phyloP scores from a whole-genome alignment of 2,329 filamentous ascomycete species.

The Ceratocystiopsis brevicomis region DNA sequence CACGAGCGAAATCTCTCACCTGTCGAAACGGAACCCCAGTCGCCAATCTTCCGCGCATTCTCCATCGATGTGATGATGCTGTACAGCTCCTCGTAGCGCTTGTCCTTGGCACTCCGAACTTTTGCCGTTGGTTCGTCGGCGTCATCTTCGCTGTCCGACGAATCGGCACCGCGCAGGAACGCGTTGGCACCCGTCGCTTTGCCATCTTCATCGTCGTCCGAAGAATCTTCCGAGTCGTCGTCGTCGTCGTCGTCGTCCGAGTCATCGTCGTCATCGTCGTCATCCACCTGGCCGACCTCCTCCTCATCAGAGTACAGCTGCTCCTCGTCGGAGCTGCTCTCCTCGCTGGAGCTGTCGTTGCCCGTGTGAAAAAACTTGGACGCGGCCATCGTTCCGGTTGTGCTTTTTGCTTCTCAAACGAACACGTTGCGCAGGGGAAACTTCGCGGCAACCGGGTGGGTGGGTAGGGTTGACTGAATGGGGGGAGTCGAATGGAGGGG shows the following conservation, averaged over 20 bases:
- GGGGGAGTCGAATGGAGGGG: neutral
- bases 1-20: slow-evolving; percentile 32
- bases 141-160: slow-evolving; percentile 55
- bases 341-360: slow-evolving; percentile 85
- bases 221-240: slow-evolving; percentile 22
- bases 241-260: slow-evolving; percentile 26
- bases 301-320: slow-evolving; percentile 74
- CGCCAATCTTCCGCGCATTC: slow-evolving; percentile 92
- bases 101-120: slow-evolving; percentile 96
- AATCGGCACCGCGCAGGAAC: slow-evolving; percentile 60
- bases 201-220: slow-evolving; percentile 35
- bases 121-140: slow-evolving; percentile 72
- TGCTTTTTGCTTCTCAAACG: no score
- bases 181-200: slow-evolving; percentile 53
- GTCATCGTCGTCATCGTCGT: slow-evolving; percentile 42
- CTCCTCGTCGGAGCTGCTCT: slow-evolving; percentile 92
- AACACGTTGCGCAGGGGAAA: no score
- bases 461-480: neutral
- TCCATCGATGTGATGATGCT: slow-evolving; percentile 78
- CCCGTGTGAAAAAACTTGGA: slow-evolving; percentile 95
- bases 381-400: slow-evolving; percentile 33
- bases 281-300: slow-evolving; percentile 37
- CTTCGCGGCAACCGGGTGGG: no score
- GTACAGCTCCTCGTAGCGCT: slow-evolving; percentile 86
- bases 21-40: slow-evolving; percentile 83